These are phyloP conservation scores for Penicillium glabrum DNA, from an alignment of 2,329 filamentous ascomycete genomes.

Conservation along the genomic window DNA sequence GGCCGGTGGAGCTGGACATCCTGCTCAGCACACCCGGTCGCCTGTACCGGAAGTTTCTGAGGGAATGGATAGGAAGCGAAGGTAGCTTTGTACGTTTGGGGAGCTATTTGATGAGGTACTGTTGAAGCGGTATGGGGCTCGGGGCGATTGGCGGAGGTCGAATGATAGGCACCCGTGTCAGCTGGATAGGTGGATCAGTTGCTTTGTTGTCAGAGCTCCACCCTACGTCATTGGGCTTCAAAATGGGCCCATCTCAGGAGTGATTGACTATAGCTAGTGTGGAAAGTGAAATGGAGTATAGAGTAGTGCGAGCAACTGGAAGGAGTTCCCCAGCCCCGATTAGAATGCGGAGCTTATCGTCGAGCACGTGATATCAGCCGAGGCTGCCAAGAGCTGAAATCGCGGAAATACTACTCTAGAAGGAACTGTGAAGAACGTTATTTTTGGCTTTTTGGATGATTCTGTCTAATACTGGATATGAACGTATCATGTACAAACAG, in stretches of 20 bases:
- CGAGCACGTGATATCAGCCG: slow-evolving; percentile 6
- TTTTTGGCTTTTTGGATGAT: not conserved
- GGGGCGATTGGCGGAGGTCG: slow-evolving; percentile 7
- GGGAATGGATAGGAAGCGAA: not conserved
- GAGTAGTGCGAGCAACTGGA: not conserved
- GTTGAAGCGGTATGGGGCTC: not conserved
- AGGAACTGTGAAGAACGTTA: not conserved
- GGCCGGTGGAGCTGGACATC: slow-evolving; percentile 28
- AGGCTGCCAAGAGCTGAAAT: not conserved
- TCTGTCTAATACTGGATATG: not conserved
- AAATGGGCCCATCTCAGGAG: not conserved
- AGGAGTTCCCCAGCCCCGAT: not conserved
- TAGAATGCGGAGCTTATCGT: slow-evolving; percentile 8
- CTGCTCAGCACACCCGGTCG: not conserved
- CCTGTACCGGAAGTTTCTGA: not conserved
- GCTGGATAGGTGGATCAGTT: slow-evolving; percentile 23
- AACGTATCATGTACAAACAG: slow-evolving; percentile 14
- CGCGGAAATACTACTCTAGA: not conserved
- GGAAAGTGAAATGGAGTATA: not conserved
- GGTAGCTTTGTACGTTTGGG: not conserved
- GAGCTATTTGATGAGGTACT: not conserved
- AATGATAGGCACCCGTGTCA: slow-evolving; percentile 18
- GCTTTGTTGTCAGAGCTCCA: slow-evolving; percentile 16
- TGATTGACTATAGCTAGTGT: not conserved
- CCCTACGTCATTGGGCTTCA: slow-evolving; percentile 22